Evolutionary conservation across 169 alveolate species (phyloP), one percentile per base, ranked within the genome.

Genomic region (Plasmodium malariae): DNA sequence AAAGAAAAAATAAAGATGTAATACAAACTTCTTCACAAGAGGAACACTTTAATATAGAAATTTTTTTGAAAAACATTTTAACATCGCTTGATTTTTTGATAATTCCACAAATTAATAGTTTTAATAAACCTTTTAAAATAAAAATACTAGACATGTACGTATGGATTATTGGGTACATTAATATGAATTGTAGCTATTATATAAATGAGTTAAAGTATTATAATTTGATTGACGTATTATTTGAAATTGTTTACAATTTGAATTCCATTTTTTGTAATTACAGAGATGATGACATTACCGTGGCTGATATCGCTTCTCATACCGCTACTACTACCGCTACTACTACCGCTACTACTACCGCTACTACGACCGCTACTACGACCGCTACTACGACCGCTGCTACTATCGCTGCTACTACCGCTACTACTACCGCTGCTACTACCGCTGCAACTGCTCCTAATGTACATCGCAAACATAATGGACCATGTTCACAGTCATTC

Each of bases 161-260:
- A 32, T 80, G 90, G 90, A 80, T 80, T 36, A 54, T 80, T 43
- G 7, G 28, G 26, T 67, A 67, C 34, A 26, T 80, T 37, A 80
- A 48, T 30, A 30, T 12, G 11, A 65, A 60, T 14, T 60, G 74
- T 59, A 36, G 14, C 9, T 21, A 28, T 59, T 80, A 67, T 59
- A 57, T 80, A 26, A 34, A 80, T 28, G 71, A 80, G 59, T 67
- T 67, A 30, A 80, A 80, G 54, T 80, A 55, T 40, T 80, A 51
- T 59, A 21, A 30, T 0, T 21, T 80, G 30, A 24, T 67, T 17
- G 40, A 80, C 34, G 37, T 49, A 11, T 7, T 80, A 40, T 80
- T 80, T 32, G 90, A 80, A 32, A 80, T 80, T 28, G 24, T 36
- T 32, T 11, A 14, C 17, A 36, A 70, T 37, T 49, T 80, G 60